Conservation (phyloP, 345 rosid species). For the Chamaenerion angustifolium region DNA sequence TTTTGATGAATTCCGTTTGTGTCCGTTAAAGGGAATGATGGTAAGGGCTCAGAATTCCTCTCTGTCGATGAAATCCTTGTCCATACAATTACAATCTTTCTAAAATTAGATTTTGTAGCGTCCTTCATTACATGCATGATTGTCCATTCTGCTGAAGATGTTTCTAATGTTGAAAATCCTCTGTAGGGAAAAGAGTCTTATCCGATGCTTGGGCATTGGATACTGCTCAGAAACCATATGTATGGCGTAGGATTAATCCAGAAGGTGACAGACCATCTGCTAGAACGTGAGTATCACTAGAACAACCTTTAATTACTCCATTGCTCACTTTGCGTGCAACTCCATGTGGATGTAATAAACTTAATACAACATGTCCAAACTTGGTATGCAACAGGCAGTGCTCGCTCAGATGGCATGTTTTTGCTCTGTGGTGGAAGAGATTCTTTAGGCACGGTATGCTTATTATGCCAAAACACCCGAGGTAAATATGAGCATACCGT, state of each 20-base stretch:
- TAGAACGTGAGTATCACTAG: constrained; percentile 54
- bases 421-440: constrained; percentile 99
- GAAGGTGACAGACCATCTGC: constrained; percentile 92
- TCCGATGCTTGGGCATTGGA: constrained; percentile 95
- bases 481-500: no score
- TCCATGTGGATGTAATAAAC: no score
- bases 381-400: constrained; percentile 91
- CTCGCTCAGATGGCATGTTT: constrained; percentile 99
- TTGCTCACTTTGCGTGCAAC: no score
- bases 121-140: no score
- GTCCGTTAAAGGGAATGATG: constrained; percentile 99
- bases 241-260: constrained; percentile 78
- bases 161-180: not conserved
- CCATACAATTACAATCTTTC: no score
- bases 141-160: not conserved
- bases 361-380: not conserved
- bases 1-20: no score
- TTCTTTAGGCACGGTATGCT: constrained; percentile 65
- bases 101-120: no score
- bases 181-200: constrained; percentile 75
- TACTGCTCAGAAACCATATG: constrained; percentile 98
- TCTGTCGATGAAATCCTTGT: no score
- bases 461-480: not conserved
- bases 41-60: constrained; percentile 16
- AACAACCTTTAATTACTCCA: no score